These are phyloP conservation scores for Nothomitra cinnamomea DNA, from an alignment of 2,329 filamentous ascomycete genomes.

Conservation along the genomic window DNA sequence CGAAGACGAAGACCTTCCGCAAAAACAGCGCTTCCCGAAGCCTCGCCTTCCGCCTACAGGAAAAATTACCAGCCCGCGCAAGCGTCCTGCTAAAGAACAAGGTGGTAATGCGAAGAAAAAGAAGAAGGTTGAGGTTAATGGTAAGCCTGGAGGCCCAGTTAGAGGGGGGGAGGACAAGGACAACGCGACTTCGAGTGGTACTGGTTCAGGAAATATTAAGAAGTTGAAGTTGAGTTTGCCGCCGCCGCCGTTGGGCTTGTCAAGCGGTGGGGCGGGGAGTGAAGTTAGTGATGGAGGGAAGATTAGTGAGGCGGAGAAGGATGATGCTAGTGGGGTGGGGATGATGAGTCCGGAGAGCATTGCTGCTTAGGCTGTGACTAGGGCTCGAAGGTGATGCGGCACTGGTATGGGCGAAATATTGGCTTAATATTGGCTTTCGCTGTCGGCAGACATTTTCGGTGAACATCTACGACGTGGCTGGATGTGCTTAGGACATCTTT, in stretches of 20 bases:
- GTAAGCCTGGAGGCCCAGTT: neutral
- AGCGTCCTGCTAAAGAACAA: slow-evolving; percentile 66
- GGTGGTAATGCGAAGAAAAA: slow-evolving; percentile 64
- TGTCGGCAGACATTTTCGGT: neutral
- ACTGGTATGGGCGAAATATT: too few relatives aligned
- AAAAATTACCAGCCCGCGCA: slow-evolving; percentile 74
- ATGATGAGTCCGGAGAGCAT: slow-evolving; percentile 81
- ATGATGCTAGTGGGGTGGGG: slow-evolving; percentile 40
- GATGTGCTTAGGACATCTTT: too few relatives aligned
- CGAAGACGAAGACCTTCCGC: slow-evolving; percentile 87
- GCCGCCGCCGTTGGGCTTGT: slow-evolving; percentile 16
- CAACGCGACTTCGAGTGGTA: slow-evolving; percentile 18
- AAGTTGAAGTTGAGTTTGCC: slow-evolving; percentile 8
- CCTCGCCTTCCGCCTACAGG: slow-evolving; percentile 51
- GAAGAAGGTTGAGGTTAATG: slow-evolving; percentile 45
- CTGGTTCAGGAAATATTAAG: slow-evolving; percentile 19
- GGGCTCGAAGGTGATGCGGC: too few relatives aligned
- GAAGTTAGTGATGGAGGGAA: slow-evolving; percentile 11
- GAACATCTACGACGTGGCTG: too few relatives aligned
- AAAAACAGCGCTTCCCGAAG: slow-evolving; percentile 63
- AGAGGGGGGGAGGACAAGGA: neutral
- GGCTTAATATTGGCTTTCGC: too few relatives aligned
- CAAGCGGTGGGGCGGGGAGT: slow-evolving; percentile 8
- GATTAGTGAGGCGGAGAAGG: slow-evolving; percentile 38
- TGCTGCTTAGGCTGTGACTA: neutral